Evolutionary conservation across 1,284 basidiomycete species (phyloP).

Genomic region (Inonotus hispidus): DNA sequence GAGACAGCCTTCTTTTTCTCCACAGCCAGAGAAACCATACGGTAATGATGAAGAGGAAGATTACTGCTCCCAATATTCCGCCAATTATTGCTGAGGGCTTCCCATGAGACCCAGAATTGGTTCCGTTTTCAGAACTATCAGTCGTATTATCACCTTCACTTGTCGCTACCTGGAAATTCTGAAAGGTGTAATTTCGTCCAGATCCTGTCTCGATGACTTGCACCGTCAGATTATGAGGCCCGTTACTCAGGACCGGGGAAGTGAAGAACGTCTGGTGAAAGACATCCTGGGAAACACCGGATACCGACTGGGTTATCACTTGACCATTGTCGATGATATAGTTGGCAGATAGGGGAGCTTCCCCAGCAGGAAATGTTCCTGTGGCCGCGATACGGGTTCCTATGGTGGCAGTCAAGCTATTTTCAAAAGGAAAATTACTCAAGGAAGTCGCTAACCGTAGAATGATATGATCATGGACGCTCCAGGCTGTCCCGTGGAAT

Average conservation of each 20-base stretch:
- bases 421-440: neutral
- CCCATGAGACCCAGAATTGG: neutral
- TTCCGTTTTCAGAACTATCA: neutral
- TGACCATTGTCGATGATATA: slow-evolving; percentile 11
- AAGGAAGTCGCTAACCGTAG: neutral
- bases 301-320: neutral
- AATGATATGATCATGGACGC: neutral
- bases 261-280: neutral
- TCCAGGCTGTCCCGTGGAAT: neutral
- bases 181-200: slow-evolving; percentile 13
- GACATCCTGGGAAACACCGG: neutral
- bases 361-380: slow-evolving; percentile 4
- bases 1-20: neutral
- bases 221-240: slow-evolving; percentile 8
- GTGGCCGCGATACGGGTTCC: slow-evolving; percentile 6
- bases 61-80: neutral
- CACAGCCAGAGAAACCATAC: neutral
- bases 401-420: neutral
- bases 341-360: neutral
- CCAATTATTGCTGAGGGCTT: neutral
- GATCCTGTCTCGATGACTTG: slow-evolving; percentile 5
- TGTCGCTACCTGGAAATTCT: neutral
- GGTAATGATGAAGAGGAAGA: neutral
- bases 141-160: neutral
- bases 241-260: neutral